Conservation (phyloP, 2,329 filamentous ascomycete genomes). For the Paecilomyces variotii region DNA sequence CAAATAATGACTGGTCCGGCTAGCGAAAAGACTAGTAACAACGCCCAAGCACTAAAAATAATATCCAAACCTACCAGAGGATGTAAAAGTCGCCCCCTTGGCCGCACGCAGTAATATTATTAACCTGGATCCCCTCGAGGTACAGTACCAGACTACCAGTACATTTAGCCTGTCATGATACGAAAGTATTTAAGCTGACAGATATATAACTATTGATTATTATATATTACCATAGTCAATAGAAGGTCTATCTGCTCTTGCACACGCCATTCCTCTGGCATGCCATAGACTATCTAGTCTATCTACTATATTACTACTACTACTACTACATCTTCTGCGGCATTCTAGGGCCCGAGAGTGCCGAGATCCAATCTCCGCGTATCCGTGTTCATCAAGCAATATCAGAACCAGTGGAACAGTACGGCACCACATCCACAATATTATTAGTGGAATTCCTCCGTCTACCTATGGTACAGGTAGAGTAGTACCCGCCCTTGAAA, state of each 20-base stretch:
- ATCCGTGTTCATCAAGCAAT: background rate
- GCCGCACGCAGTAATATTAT: no score
- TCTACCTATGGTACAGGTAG: background rate
- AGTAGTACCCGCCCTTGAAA: no score
- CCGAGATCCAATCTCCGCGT: background rate
- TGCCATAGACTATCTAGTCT: no score
- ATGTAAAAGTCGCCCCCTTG: background rate
- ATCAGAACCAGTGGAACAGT: background rate
- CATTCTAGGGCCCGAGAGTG: background rate
- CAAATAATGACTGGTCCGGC: background rate
- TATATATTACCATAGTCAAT: no score
- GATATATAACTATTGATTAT: no score
- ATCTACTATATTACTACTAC: no score
- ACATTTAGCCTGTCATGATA: no score
- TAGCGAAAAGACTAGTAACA: background rate
- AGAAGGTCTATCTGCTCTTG: no score
- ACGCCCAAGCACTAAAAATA: background rate
- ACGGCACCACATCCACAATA: background rate
- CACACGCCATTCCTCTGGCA: no score
- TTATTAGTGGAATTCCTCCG: background rate
- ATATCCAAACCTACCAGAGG: background rate
- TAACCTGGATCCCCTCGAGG: no score
- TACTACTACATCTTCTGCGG: background rate
- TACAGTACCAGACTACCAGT: background rate
- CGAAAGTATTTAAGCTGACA: no score